These are phyloP conservation scores for Brassica incana DNA, from an alignment of 345 rosid species.

Conservation along the genomic window DNA sequence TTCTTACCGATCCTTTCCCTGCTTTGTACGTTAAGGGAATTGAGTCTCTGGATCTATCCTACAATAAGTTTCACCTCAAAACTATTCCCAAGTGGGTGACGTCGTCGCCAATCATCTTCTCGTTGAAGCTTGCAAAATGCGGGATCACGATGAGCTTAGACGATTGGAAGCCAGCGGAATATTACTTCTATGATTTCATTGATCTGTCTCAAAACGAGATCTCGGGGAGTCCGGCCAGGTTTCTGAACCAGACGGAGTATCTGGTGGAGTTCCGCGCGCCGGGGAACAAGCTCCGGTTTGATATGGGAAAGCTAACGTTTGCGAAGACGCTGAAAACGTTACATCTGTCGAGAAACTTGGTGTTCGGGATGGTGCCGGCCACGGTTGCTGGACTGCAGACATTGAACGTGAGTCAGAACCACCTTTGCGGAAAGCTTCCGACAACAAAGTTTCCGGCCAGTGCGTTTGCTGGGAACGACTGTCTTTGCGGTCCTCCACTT, in stretches of 20 bases:
- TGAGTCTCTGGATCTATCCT: constrained; percentile 67
- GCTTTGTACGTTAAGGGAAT: constrained; percentile 58
- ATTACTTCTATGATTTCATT: constrained; percentile 20
- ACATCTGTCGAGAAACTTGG: constrained; percentile 62
- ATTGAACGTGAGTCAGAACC: constrained; percentile 58
- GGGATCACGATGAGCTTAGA: constrained; percentile 60
- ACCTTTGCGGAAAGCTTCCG: constrained; percentile 74
- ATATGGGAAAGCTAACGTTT: constrained; percentile 49
- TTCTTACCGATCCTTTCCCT: constrained; percentile 66
- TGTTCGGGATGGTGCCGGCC: constrained; percentile 58
- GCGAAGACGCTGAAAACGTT: constrained; percentile 46
- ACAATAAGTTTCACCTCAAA: constrained; percentile 56
- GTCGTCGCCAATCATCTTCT: constrained; percentile 59
- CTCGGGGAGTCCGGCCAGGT: constrained; percentile 48
- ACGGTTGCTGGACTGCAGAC: constrained; percentile 45
- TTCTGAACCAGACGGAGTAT: constrained; percentile 56
- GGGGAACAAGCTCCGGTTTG: constrained; percentile 53
- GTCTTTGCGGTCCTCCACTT: constrained; percentile 61
- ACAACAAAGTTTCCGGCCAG: constrained; percentile 52
- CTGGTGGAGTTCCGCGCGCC: constrained; percentile 56
- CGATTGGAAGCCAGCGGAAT: constrained; percentile 50
- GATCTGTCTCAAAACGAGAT: constrained; percentile 66
- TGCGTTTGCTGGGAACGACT: constrained; percentile 49
- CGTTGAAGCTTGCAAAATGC: constrained; percentile 64
- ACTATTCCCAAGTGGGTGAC: constrained; percentile 74